Conservation (phyloP, 352 stramenopile genomes). For the Globisporangium rhizosaccharum region DNA sequence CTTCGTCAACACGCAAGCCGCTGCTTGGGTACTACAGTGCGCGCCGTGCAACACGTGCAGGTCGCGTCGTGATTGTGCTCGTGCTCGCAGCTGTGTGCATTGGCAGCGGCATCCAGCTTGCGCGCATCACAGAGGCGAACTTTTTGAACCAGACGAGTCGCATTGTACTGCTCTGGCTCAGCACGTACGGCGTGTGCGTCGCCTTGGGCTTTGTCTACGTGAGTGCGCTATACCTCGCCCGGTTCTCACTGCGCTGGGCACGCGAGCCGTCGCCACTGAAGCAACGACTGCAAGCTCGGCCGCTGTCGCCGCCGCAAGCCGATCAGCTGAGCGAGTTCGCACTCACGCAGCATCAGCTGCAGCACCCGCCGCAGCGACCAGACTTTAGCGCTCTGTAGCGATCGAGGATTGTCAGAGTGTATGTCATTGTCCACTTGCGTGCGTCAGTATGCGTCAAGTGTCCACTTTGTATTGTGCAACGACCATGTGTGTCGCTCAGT, state of each 20-base stretch:
- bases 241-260: slow-evolving; percentile 47
- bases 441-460: too few species aligned
- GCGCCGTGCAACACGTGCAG: slow-evolving; percentile 27
- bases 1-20: slow-evolving; percentile 14
- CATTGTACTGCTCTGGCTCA: slow-evolving; percentile 38
- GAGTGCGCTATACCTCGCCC: slow-evolving; percentile 29
- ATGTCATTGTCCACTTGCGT: too few species aligned
- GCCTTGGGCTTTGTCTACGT: slow-evolving; percentile 41
- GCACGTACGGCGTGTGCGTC: slow-evolving; percentile 38
- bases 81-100: slow-evolving; percentile 30
- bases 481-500: slow-evolving; percentile 21
- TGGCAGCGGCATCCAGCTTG: slow-evolving; percentile 27
- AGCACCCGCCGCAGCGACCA: too few species aligned
- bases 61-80: slow-evolving; percentile 27
- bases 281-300: not conserved
- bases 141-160: slow-evolving; percentile 28
- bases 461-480: not conserved
- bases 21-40: slow-evolving; percentile 25
- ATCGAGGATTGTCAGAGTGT: too few species aligned
- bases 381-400: too few species aligned
- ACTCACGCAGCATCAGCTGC: too few species aligned
- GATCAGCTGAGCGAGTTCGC: not conserved
- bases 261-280: slow-evolving; percentile 5
- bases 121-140: slow-evolving; percentile 27
- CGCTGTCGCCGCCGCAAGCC: not conserved